phyloP scores from a whole-genome alignment of 2,329 filamentous ascomycete genomes.

The Colletotrichum trifolii region DNA sequence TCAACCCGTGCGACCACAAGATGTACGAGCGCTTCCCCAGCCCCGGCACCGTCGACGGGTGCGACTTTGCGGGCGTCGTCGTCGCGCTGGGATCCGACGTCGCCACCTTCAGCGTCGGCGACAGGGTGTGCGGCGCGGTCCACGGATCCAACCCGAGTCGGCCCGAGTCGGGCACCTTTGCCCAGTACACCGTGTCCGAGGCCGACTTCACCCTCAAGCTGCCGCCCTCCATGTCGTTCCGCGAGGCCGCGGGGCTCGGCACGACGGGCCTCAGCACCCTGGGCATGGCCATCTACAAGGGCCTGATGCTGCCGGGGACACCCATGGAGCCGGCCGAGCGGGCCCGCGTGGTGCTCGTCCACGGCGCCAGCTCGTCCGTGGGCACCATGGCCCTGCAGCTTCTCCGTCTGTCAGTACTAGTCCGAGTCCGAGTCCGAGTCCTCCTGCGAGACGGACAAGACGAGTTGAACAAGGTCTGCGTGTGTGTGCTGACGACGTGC shows the following conservation, averaged over 20 bases:
- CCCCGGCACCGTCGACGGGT: slow-evolving; percentile 41
- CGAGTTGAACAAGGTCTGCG: background rate
- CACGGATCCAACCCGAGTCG: slow-evolving; percentile 32
- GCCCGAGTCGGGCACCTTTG: slow-evolving; percentile 39
- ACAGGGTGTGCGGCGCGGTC: slow-evolving; percentile 42
- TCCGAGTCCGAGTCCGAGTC: background rate
- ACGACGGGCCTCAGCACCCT: slow-evolving; percentile 31
- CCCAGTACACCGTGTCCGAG: slow-evolving; percentile 34
- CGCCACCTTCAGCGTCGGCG: slow-evolving; percentile 38
- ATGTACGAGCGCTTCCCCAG: slow-evolving; percentile 39
- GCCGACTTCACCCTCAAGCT: slow-evolving; percentile 31
- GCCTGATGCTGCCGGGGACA: slow-evolving; percentile 38
- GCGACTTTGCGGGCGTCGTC: slow-evolving; percentile 46
- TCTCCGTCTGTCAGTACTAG: background rate
- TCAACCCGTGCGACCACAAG: slow-evolving; percentile 47
- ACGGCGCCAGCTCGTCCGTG: slow-evolving; percentile 38
- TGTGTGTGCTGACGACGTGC: background rate
- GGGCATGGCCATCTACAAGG: slow-evolving; percentile 39
- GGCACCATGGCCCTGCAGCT: slow-evolving; percentile 42
- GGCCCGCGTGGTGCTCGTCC: slow-evolving; percentile 38
- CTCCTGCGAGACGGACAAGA: background rate
- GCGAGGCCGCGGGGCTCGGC: slow-evolving; percentile 37
- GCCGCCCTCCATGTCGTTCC: slow-evolving; percentile 33
- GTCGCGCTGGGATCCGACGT: slow-evolving; percentile 40
- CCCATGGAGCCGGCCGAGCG: slow-evolving; percentile 31